These are phyloP conservation scores for Hypoxylon lenormandii DNA, from an alignment of 495 filamentous ascomycete species.

Conservation along the genomic window DNA sequence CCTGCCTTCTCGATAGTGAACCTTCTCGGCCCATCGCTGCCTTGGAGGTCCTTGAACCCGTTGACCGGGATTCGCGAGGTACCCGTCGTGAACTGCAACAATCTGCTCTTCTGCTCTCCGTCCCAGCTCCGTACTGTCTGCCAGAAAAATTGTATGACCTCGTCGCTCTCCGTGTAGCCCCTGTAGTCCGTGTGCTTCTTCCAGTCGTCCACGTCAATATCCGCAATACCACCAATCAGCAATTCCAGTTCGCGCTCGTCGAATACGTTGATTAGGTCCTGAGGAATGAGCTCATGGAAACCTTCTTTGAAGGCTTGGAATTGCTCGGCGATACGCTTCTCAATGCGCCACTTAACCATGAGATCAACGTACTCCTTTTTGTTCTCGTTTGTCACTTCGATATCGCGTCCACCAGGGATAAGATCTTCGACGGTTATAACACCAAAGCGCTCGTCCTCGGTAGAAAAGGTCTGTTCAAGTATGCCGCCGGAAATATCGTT, in stretches of 20 bases:
- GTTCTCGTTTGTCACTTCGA: constrained; percentile 96
- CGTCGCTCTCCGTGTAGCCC: constrained; percentile 97
- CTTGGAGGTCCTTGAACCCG: constrained; percentile 99
- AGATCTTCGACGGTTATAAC: constrained; percentile 91
- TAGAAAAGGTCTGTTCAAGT: constrained; percentile 92
- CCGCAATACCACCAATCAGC: constrained; percentile 97
- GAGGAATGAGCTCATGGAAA: constrained; percentile 96
- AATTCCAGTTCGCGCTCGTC: constrained; percentile 97
- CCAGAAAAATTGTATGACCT: constrained; percentile 99
- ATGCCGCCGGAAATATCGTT: constrained; percentile 92
- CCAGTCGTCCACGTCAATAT: constrained; percentile 99
- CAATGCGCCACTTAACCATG: constrained; percentile 98
- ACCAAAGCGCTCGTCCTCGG: constrained; percentile 96
- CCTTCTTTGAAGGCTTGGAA: constrained; percentile 97
- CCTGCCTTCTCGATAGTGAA: constrained; percentile 99
- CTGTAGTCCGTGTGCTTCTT: constrained; percentile 99
- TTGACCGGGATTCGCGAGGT: constrained; percentile 99
- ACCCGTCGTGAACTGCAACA: constrained; percentile 97
- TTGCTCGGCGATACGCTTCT: constrained; percentile 96
- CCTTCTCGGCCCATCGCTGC: constrained; percentile 90
- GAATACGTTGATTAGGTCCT: constrained; percentile 97
- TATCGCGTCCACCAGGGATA: constrained; percentile 88
- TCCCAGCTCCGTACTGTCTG: constrained; percentile 96
- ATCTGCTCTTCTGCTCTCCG: constrained; percentile 94
- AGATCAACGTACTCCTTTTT: constrained; percentile 95